Evolutionary conservation across 1,284 basidiomycete genomes (phyloP).

Genomic region (Sporisorium reilianum): DNA sequence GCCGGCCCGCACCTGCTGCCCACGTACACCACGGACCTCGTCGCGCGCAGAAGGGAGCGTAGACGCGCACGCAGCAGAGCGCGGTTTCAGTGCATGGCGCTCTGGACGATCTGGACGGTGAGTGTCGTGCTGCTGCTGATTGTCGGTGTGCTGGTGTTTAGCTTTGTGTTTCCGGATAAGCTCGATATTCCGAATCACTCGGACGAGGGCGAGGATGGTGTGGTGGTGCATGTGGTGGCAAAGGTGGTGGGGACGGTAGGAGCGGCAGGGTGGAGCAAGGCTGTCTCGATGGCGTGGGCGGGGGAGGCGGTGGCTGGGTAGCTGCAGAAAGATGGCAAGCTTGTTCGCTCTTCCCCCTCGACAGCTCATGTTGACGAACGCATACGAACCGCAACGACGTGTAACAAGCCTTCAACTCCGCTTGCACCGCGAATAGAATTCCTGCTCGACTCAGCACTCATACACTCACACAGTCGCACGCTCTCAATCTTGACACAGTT

Average conservation of each 20-base stretch:
- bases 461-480: background rate
- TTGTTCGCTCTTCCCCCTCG: too few relatives aligned
- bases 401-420: background rate
- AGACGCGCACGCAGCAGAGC: constrained; percentile 33
- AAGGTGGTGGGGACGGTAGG: background rate
- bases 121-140: constrained; percentile 34
- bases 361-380: too few relatives aligned
- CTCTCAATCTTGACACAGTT: too few relatives aligned
- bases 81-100: constrained; percentile 50
- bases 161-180: constrained; percentile 32
- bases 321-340: too few relatives aligned
- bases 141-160: constrained; percentile 22
- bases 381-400: too few relatives aligned
- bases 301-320: too few relatives aligned
- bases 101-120: constrained; percentile 50
- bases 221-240: background rate
- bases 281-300: too few relatives aligned
- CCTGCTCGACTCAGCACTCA: too few relatives aligned
- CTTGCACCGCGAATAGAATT: too few relatives aligned
- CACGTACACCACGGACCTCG: constrained; percentile 33
- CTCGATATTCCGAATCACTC: constrained; percentile 27
- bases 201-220: constrained; percentile 16
- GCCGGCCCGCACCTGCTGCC: constrained; percentile 50
- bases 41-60: constrained; percentile 33
- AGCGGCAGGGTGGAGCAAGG: background rate